Base-by-base conservation (phyloP, 345 rosid genomes). In the Linum trigynum region DNA sequence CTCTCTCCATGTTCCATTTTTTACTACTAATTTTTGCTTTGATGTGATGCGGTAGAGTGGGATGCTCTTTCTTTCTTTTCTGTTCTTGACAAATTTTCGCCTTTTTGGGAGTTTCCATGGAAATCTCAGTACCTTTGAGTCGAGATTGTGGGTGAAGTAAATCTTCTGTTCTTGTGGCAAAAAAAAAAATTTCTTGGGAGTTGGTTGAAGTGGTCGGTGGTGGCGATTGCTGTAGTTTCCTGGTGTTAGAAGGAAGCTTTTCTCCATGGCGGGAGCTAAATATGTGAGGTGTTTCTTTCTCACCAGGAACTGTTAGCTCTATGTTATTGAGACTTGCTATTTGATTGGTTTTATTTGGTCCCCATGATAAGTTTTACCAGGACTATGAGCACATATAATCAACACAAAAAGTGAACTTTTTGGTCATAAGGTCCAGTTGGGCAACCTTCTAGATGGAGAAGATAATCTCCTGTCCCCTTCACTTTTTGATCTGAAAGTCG, bases 161-260 rank as follows among this genome's bases (percentile, higher is more conserved):
- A 63, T 37, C 39, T 61, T 6, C 6, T 15, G 38, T 53, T 66
- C 43, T 23, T 16, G 43, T 62, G 15, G 61, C 41, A 17, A 61
- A 70, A 5, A 12, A 37, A 12, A 5, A 12, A 37, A 12, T 32
- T 64, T 16, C 65, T n/a, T 57, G 58, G 38, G 39, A 23, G 60
- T 57, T 63, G 55, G 53, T 62, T 35, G 60, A 9, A 59, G 66
- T 62, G 53, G 53, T 62, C 16, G 65, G n/a, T 60, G 66, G 17
- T 60, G 56, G 65, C 32, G 32, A 65, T 35, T 48, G 53, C 7
- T 48, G 9, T 6, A 48, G 3, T 48, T 48, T 48, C 11, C 2
- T 0, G 53, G 53, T 48, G 32, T 50, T 40, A n/a, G 57, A 60
- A 57, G 64, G 12, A 37, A 53, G 38, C 36, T 70, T 3, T 7